Percentiles rank a stretch among this genome's conserved stretches.
Evolutionary conservation across 2,329 filamentous ascomycete species (phyloP).

Genomic region (Trichoderma afroharzianum): DNA sequence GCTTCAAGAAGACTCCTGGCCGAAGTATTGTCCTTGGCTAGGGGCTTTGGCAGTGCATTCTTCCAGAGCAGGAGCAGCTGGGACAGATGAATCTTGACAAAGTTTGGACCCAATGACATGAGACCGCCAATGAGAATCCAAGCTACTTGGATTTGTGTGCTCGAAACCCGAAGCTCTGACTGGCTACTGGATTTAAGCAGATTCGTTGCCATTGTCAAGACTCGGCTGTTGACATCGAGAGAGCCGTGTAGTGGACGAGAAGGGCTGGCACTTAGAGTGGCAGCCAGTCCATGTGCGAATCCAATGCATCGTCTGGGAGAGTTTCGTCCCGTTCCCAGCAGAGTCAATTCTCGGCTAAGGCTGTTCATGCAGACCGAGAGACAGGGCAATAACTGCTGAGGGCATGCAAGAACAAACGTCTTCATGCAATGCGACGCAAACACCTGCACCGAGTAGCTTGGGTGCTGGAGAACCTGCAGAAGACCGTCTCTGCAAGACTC

Average conservation of each 20-base stretch:
- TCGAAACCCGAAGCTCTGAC: conserved; percentile 84
- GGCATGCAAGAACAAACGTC: conserved; percentile 82
- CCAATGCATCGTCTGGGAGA: conserved; percentile 82
- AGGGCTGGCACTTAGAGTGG: conserved; percentile 84
- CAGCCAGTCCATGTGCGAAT: conserved; percentile 86
- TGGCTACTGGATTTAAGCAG: conserved; percentile 89
- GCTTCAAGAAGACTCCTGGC: conserved; percentile 82
- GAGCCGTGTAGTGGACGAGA: conserved; percentile 88
- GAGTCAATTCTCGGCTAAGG: conserved; percentile 76
- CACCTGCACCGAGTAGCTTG: conserved; percentile 93
- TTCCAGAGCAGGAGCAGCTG: conserved; percentile 95
- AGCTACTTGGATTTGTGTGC: conserved; percentile 93
- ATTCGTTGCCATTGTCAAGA: conserved; percentile 86
- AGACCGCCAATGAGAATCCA: conserved; percentile 96
- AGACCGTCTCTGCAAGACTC: conserved; percentile 83
- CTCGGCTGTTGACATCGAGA: conserved; percentile 88
- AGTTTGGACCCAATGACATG: conserved; percentile 95
- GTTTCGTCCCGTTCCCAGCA: conserved; percentile 70
- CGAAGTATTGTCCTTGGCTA: conserved; percentile 87
- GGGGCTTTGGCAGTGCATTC: conserved; percentile 88
- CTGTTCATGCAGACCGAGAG: conserved; percentile 97
- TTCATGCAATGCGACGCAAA: conserved; percentile 84
- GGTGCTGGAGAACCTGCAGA: conserved; percentile 86
- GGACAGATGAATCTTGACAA: conserved; percentile 96
- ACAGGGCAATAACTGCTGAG: conserved; percentile 84